These are phyloP conservation scores for Mortierella polycephala DNA, from an alignment of 371 early-diverging fungal genomes.

Conservation along the genomic window DNA sequence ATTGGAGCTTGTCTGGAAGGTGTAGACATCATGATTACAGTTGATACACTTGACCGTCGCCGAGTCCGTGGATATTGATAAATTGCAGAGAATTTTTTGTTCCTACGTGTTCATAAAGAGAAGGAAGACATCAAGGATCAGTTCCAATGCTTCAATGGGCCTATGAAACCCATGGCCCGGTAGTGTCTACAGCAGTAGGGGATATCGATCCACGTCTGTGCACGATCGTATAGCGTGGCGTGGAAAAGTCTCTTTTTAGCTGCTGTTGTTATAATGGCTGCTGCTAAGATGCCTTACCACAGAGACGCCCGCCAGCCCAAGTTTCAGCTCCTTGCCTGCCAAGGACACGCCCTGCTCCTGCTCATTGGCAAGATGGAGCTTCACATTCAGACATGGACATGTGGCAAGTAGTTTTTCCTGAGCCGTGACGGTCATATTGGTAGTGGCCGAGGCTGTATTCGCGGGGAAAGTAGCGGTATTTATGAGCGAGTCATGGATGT, in stretches of 20 bases:
- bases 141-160: too few relatives aligned
- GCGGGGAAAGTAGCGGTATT: too few relatives aligned
- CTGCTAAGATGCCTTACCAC: constrained; percentile 30
- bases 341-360: constrained; percentile 9
- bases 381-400: constrained; percentile 53
- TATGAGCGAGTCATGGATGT: constrained; percentile 2
- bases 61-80: constrained; percentile 33
- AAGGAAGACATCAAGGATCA: not conserved
- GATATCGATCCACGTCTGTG: too few relatives aligned
- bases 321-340: constrained; percentile 28
- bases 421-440: constrained; percentile 18
- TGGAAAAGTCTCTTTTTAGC: too few relatives aligned
- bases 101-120: constrained; percentile 13
- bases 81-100: constrained; percentile 49
- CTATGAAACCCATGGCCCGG: too few relatives aligned
- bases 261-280: not conserved
- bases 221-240: too few relatives aligned
- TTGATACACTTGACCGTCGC: constrained; percentile 36
- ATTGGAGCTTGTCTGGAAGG: constrained; percentile 27
- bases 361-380: constrained; percentile 36
- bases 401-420: constrained; percentile 26
- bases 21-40: constrained; percentile 42
- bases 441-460: not conserved
- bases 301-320: constrained; percentile 49
- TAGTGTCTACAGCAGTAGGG: too few relatives aligned